phyloP scores from a whole-genome alignment of 208 protist species.

The Kentomonas sorsogonicus region DNA sequence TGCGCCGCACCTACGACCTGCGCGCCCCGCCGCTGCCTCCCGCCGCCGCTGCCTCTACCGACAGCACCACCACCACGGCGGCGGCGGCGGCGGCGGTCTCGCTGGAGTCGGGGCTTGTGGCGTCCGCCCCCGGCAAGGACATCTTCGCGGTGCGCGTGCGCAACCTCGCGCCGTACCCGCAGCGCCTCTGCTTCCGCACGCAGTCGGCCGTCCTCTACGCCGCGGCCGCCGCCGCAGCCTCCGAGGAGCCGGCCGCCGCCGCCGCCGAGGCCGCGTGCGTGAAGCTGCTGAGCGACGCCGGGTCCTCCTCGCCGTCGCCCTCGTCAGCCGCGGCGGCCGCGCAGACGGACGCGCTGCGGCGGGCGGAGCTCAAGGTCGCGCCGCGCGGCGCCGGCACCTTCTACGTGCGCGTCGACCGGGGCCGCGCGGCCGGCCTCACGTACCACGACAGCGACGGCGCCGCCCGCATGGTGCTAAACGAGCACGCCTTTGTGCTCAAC shows the following conservation, averaged over 20 bases:
- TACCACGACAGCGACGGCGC: conserved; percentile 58
- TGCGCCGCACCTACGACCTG: conserved; percentile 24
- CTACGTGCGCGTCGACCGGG: conserved; percentile 57
- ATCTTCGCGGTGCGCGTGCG: conserved; percentile 7
- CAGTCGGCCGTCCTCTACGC: conserved; percentile 33
- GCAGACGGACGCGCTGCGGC: too few species aligned
- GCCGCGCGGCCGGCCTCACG: conserved; percentile 48
- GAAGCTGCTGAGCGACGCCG: not conserved
- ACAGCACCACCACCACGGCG: not conserved
- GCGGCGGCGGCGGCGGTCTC: not conserved
- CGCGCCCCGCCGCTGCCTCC: not conserved
- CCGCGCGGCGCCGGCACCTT: conserved; percentile 38
- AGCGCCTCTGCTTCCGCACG: conserved; percentile 32
- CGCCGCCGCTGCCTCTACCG: not conserved
- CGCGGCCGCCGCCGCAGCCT: conserved; percentile 10
- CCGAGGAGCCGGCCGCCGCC: conserved; percentile 3
- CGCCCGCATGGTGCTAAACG: conserved; percentile 34
- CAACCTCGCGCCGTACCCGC: conserved; percentile 16
- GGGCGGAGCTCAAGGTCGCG: conserved; percentile 21
- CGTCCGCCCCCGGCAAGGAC: too few species aligned
- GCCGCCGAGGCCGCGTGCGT: not conserved
- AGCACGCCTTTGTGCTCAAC: conserved; percentile 71
- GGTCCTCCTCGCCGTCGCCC: not conserved
- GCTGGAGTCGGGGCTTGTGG: not conserved
- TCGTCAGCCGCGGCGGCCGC: conserved; percentile 9